Base-by-base conservation (phyloP, 148 eudicot species). In the Arbutus unedo region DNA sequence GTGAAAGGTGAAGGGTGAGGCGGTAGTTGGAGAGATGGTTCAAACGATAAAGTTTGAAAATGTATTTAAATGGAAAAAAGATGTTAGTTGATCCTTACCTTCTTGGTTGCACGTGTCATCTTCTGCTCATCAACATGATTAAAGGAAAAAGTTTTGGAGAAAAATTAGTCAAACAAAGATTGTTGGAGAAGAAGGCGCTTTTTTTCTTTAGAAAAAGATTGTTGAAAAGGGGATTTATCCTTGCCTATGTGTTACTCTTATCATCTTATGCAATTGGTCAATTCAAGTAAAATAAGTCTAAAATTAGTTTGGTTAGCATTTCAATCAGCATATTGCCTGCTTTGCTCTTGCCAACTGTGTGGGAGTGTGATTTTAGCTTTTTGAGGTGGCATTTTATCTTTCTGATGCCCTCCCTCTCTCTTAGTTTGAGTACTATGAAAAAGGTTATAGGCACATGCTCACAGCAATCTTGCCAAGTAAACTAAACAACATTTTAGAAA, bases 61-160 rank as follows among this genome's bases (percentile, higher is more conserved):
- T 76, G 56, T 62, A 81, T 81, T 41, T 81, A 84, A 81, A 78
- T 48, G 60, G 49, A 31, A 18, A 71, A 50, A 53, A 45, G 48
- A 13, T 18, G 76, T 43, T 25, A 50, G 77, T 74, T 16, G 86
- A 14, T 51, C 25, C 16, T 31, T 18, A 54, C 38, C 50, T 76
- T 84, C 21, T 78, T 56, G 21, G 16, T 55, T 6, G 83, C 43
- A 81, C 66, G 78, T 79, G 47, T 82, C 85, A 82, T 64, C 72
- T 11, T 51, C 67, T 78, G 71, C 56, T 82, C 87, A 82, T 78
- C 80, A 55, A 74, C 73, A 79, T 38, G 57, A 67, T 67, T 68
- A 68, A 80, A 53, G 53, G 54, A 47, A 54, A 50, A 56, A 11
- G 25, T 19, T 57, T 48, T 75, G 53, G 14, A 48, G 41, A n/a